Base-by-base conservation (phyloP, 1,284 basidiomycete species). In the Ceratobasidium papillatum region DNA sequence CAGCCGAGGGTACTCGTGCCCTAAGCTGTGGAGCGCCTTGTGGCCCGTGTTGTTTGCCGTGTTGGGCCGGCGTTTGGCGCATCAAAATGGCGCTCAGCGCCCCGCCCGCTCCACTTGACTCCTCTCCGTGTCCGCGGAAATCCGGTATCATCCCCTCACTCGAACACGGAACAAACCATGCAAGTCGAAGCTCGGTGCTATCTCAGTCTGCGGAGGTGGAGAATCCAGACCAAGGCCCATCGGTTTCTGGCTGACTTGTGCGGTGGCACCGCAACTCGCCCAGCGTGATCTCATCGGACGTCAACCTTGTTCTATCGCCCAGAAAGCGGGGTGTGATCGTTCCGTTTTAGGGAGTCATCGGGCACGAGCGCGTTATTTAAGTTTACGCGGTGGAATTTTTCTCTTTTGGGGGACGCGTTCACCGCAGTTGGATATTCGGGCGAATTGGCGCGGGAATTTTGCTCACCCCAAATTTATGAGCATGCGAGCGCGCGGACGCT, bases 131-230 rank as follows among this genome's bases (percentile, higher is more conserved):
- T 63, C 61, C 61, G 61, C 61, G 61, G 61, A 63, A 58, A 30
- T 17, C 3, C 43, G 61, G 22, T 45, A 63, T 63, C 61, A 30
- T 11, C 30, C 12, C 54, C 2, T 30, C 54, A 34, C 54, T 63
- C 61, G 7, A 63, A 63, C 61, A 63, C 61, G 61, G 61, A 63
- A 63, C 61, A 63, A 63, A 62, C 41, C 43, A 45, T 41, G 38
- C 61, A 22, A 19, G 36, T 36, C 19, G 61, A 63, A 63, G 61
- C 61, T 47, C 38, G 61, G 41, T 63, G 61, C n/a, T 63, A 63
- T 30, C 61, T 63, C 61, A 47, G 61, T 30, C 61, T 7, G 45
- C 34, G 22, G 61, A 38, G 22, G 22, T n/a, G 41, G 38, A 30
- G 61, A 22, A 58, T 58, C 61, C 41, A 63, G 61, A 63, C 61